Base-by-base conservation (phyloP, 1,284 basidiomycete genomes). In the Psilocybe mexicana region DNA sequence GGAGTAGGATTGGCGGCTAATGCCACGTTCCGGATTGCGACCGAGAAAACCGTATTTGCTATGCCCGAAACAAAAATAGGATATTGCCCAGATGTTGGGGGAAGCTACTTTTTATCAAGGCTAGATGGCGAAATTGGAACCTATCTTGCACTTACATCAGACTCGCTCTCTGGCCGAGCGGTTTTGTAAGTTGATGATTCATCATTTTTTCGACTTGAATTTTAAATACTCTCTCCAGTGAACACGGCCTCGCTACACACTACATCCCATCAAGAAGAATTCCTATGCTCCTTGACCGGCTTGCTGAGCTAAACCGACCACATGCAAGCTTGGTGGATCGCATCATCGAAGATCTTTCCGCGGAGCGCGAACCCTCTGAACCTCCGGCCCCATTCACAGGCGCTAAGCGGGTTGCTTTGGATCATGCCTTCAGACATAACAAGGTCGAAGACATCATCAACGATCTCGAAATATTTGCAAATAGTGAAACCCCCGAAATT, bases 11-110 rank as follows among this genome's bases (percentile, higher is more conserved):
- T 99, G 54, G 84, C 88, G 33, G 86, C 91, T n/a, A 87, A 92
- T 62, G 96, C 95, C 3, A 85, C 88, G 0, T 94, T 99, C 76
- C 84, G 97, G 61, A 84, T 99, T 58, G 96, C 96, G 2, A 98
- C 97, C 2, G 94, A 98, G 73, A 91, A 91, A 45, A 98, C 96
- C 0, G 62, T 83, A 0, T 93, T 96, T 70, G 92, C 95, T n/a
- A 99, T 99, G 96, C 97, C 97, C 36, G 95, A 98, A 76, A 93
- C 93, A 24, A 94, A 92, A 70, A 96, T 96, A 63, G 94, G 92
- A 43, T 92, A 90, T 67, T 88, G 80, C 66, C 94, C 94, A 30
- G 94, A 96, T 73, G 96, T 99, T 50, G 97, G 97, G 38, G 92
- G 91, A 43, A 95, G 86, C 65, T 92, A 90, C 76, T 95, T 94